Conservation (phyloP, 306 rosid genomes). For the Canavalia gladiata region DNA sequence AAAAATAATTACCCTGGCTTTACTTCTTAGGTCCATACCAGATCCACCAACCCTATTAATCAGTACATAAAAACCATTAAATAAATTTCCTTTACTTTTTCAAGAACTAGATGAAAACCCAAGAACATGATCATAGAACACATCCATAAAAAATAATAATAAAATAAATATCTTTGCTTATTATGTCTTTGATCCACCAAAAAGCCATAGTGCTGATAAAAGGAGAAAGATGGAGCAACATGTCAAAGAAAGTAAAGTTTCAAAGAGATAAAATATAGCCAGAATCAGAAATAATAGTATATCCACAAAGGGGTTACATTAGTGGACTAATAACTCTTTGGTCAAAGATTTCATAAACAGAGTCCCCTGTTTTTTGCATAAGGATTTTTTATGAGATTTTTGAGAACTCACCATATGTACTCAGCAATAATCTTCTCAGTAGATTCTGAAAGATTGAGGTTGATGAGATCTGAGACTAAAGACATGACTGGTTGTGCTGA, state of each 20-base stretch:
- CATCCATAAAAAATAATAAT: background rate
- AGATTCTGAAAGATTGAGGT: conserved; percentile 60
- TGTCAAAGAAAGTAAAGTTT: conserved; percentile 19
- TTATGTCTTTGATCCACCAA: conserved; percentile 6
- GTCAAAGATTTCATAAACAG: conserved; percentile 23
- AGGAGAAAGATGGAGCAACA: background rate
- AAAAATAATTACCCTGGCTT: conserved; percentile 63
- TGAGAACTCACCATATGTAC: conserved; percentile 71
- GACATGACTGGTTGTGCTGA: conserved; percentile 43
- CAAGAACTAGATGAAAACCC: conserved; percentile 25
- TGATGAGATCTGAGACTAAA: conserved; percentile 62
- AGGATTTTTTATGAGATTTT: background rate
- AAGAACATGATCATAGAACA: conserved; percentile 4
- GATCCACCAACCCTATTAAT: conserved; percentile 78
- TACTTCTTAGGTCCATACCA: conserved; percentile 76
- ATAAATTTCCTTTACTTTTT: background rate
- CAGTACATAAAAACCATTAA: background rate
- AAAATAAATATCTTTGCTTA: background rate
- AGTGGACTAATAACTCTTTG: background rate
- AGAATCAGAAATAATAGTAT: conserved; percentile 39
- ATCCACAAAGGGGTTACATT: conserved; percentile 21
- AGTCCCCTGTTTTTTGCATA: conserved; percentile 40
- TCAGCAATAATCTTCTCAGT: conserved; percentile 67
- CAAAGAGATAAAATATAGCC: conserved; percentile 40
- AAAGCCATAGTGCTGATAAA: background rate